phyloP scores from a whole-genome alignment of 2,329 filamentous ascomycete genomes.

The Beauveria brongniartii region DNA sequence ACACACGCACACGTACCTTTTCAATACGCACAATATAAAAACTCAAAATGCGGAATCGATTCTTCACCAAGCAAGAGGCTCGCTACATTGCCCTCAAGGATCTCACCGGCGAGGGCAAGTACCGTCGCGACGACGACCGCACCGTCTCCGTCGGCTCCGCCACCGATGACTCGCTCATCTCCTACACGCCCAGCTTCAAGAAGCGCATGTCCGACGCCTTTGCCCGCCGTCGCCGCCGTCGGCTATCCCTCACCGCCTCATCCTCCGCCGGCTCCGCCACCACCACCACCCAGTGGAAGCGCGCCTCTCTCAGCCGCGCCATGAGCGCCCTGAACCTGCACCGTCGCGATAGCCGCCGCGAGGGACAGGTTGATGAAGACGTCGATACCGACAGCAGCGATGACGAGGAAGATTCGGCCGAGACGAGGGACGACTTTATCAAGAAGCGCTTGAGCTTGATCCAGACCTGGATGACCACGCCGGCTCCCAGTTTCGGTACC shows the following conservation, averaged over 20 bases:
- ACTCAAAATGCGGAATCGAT: neutral
- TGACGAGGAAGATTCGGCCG: neutral
- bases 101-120: constrained; percentile 2
- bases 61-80: neutral
- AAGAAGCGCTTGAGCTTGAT: neutral
- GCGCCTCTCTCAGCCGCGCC: neutral
- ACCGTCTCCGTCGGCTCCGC: neutral
- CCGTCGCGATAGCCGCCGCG: neutral
- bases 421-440: neutral
- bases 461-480: neutral
- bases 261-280: neutral
- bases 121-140: neutral
- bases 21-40: neutral
- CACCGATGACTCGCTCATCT: neutral
- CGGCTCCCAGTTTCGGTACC: neutral
- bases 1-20: neutral
- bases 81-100: constrained; percentile 9
- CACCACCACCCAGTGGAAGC: neutral
- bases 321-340: neutral
- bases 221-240: neutral
- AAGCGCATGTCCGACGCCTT: constrained; percentile 9
- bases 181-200: neutral
- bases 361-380: neutral
- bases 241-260: neutral
- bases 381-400: neutral